Percentiles rank a stretch among this genome's conserved stretches.
Evolutionary conservation across 1,284 basidiomycete genomes (phyloP).

Genomic region (Waitea zeae): DNA sequence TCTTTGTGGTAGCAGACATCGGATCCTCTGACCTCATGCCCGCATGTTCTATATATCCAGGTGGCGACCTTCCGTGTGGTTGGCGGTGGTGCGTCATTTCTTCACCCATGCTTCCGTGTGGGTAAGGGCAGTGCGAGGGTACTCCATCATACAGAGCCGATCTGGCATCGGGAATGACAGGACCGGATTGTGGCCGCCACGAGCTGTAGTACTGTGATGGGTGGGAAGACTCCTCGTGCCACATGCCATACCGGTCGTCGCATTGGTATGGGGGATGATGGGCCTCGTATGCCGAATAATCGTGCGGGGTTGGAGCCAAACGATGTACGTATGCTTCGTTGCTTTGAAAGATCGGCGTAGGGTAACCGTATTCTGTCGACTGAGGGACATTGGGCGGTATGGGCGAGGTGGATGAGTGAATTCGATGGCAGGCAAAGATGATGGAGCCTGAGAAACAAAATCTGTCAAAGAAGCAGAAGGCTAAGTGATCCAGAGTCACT

Average conservation of each 20-base stretch:
- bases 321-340: not conserved
- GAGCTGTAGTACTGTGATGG: too few species aligned
- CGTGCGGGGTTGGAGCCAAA: not conserved
- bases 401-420: too few species aligned
- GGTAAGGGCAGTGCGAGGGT: not conserved
- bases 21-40: constrained; percentile 18
- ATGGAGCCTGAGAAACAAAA: constrained; percentile 36
- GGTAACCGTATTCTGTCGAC: too few species aligned
- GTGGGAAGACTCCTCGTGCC: constrained; percentile 1
- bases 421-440: constrained; percentile 74
- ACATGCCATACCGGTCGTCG: constrained; percentile 9
- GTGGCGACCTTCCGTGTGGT: constrained; percentile 6
- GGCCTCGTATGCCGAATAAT: not conserved
- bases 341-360: constrained; percentile 5
- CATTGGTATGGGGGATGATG: not conserved
- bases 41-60: not conserved
- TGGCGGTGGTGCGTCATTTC: constrained; percentile 5
- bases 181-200: too few species aligned
- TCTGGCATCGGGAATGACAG: too few species aligned
- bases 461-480: constrained; percentile 5
- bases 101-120: not conserved
- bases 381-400: too few species aligned
- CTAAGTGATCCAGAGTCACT: constrained; percentile 9
- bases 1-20: constrained; percentile 43
- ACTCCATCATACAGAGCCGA: too few species aligned